These are phyloP conservation scores for Middelhovenomyces tepae DNA, from an alignment of 805 yeast species.

Conservation along the genomic window DNA sequence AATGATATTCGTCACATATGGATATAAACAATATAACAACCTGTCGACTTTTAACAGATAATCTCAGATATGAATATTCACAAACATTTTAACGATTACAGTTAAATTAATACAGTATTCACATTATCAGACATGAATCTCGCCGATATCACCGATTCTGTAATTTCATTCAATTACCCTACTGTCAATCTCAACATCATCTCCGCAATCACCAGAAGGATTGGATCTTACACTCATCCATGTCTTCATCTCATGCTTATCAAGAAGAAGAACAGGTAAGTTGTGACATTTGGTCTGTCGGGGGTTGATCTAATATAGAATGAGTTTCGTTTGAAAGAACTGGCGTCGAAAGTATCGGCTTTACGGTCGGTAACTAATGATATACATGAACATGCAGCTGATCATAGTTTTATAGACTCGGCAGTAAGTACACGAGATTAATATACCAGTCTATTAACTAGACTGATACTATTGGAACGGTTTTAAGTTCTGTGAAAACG, in stretches of 20 bases:
- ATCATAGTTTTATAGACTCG: constrained; percentile 32
- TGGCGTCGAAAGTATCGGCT: constrained; percentile 57
- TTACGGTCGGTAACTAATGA: constrained; percentile 61
- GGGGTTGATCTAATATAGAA: constrained; percentile 34
- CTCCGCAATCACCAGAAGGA: too few relatives aligned
- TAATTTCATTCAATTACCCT: too few relatives aligned
- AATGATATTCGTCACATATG: too few relatives aligned
- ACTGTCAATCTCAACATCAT: too few relatives aligned
- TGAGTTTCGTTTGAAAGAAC: constrained; percentile 50
- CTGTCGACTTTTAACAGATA: too few relatives aligned
- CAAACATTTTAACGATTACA: too few relatives aligned
- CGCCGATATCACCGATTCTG: too few relatives aligned
- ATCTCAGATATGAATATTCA: too few relatives aligned
- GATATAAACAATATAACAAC: too few relatives aligned
- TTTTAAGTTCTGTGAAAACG: constrained; percentile 41
- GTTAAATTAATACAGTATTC: too few relatives aligned
- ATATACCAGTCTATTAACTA: constrained; percentile 30
- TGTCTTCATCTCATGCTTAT: constrained; percentile 19
- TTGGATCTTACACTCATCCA: too few relatives aligned
- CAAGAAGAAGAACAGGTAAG: constrained; percentile 25
- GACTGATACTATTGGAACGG: constrained; percentile 42
- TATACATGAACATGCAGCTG: constrained; percentile 54
- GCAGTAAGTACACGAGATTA: constrained; percentile 21
- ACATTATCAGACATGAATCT: too few relatives aligned
- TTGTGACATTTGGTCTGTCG: neutral